Base-by-base conservation (phyloP, 139 green algal genomes). In the Tetraselmis chui region DNA sequence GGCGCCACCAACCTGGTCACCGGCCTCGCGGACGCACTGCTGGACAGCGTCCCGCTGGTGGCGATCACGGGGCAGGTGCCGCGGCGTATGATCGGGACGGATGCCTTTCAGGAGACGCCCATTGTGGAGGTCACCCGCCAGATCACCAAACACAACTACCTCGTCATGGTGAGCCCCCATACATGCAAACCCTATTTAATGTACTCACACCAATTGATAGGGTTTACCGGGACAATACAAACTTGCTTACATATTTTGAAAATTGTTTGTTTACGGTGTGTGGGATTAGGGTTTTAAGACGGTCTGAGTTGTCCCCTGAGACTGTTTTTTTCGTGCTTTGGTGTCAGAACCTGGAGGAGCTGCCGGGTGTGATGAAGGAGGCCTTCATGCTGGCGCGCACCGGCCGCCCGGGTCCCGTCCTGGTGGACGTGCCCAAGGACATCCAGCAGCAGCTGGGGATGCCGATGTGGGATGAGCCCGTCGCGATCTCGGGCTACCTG, bases 131-230 rank as follows among this genome's bases (percentile, higher is more conserved):
- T 99, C 5, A 98, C 97, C 1, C 91, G 97, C 59, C 93, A 96
- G 84, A 99, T 99, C 91, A 99, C 97, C 81, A 99, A 99, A 93
- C 97, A 99, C 94, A 99, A 99, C 91, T 99, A 97, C 90, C 91
- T 99, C 77, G 97, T 99, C 23, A 96, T 98, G 95, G 92, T n/a
- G n/a, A n/a, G n/a, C n/a, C n/a, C n/a, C n/a, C n/a, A n/a, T n/a
- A n/a, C n/a, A n/a, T n/a, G n/a, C n/a, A n/a, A n/a, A n/a, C n/a
- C n/a, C n/a, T n/a, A n/a, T n/a, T n/a, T n/a, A n/a, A n/a, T n/a
- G n/a, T n/a, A n/a, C n/a, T n/a, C n/a, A n/a, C n/a, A n/a, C n/a
- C n/a, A n/a, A n/a, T n/a, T n/a, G n/a, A n/a, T n/a, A n/a, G n/a
- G n/a, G n/a, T n/a, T n/a, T n/a, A n/a, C n/a, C n/a, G n/a, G n/a